phyloP scores from a whole-genome alignment of 73 alveolate species.

The Durusdinium trenchii region DNA sequence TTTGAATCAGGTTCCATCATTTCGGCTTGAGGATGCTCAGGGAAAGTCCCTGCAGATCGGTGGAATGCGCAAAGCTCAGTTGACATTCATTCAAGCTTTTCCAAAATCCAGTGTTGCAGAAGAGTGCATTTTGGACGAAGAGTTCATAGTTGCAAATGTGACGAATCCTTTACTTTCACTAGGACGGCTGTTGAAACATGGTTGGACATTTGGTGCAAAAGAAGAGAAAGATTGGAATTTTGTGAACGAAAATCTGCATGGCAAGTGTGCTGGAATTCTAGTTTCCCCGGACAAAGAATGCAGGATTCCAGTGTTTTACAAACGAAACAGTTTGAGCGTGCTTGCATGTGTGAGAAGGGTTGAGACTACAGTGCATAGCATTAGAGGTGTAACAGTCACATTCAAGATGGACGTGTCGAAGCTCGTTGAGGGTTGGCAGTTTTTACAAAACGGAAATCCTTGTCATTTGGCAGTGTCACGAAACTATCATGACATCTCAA shows the following conservation, averaged over 20 bases:
- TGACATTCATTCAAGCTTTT: not conserved
- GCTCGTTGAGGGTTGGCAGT: not conserved
- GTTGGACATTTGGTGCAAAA: not conserved
- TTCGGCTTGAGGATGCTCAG: not conserved
- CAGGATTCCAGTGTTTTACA: not conserved
- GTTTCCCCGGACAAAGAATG: not conserved
- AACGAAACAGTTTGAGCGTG: not conserved
- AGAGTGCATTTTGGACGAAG: not conserved
- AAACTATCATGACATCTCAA: not conserved
- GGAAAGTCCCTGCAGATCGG: not conserved
- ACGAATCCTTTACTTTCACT: no score
- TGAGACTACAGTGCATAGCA: not conserved
- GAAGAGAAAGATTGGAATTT: no score
- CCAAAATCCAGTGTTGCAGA: not conserved
- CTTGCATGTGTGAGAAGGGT: not conserved
- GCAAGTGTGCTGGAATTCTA: not conserved
- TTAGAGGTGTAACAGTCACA: not conserved
- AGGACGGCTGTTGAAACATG: not conserved
- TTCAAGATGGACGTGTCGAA: not conserved
- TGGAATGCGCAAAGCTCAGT: not conserved
- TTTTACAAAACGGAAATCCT: not conserved
- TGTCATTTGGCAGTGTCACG: not conserved
- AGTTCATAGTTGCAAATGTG: not conserved
- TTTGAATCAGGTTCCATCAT: not conserved
- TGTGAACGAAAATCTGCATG: no score